A percentile compares a stretch with the other conserved stretches of the same genome.
Conservation (phyloP, 2,329 filamentous ascomycete genomes). For the Raffaelea arxii region DNA sequence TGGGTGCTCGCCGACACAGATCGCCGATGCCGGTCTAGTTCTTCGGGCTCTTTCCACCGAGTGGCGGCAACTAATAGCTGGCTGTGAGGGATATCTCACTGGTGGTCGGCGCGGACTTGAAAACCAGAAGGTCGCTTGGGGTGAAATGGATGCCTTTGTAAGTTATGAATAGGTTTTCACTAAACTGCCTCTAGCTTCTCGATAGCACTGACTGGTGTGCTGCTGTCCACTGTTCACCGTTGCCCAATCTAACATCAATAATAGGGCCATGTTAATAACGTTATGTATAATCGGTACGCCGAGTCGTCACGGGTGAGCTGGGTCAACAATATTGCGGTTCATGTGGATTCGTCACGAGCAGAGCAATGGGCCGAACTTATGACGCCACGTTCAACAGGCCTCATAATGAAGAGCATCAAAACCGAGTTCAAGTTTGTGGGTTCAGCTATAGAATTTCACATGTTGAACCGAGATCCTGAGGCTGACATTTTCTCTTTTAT, state of each 20-base stretch:
- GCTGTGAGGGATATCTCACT: constrained; percentile 67
- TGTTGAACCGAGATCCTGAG: too few relatives aligned
- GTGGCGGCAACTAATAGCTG: constrained; percentile 64
- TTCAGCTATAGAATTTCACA: constrained; percentile 14
- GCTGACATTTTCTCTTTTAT: background rate
- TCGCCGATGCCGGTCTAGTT: constrained; percentile 47
- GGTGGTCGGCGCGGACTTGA: constrained; percentile 52
- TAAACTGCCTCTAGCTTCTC: too few relatives aligned
- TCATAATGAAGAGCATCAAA: constrained; percentile 72
- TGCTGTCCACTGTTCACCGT: background rate
- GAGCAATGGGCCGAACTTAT: constrained; percentile 60
- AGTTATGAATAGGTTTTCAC: too few relatives aligned
- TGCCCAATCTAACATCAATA: background rate
- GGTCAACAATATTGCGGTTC: constrained; percentile 57
- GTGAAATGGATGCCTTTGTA: constrained; percentile 62
- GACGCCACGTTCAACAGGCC: constrained; percentile 53
- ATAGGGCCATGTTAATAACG: constrained; percentile 75
- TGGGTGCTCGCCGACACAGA: constrained; percentile 51
- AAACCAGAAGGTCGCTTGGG: constrained; percentile 65
- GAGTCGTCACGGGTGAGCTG: constrained; percentile 76
- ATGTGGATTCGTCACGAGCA: constrained; percentile 51
- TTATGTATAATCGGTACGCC: constrained; percentile 73
- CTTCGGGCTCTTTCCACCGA: constrained; percentile 49
- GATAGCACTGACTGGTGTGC: too few relatives aligned
- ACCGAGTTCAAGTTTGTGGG: constrained; percentile 82